A percentile compares a stretch with the other conserved stretches of the same genome.
Conservation (phyloP, 345 rosid species). For the Boechera stricta region DNA sequence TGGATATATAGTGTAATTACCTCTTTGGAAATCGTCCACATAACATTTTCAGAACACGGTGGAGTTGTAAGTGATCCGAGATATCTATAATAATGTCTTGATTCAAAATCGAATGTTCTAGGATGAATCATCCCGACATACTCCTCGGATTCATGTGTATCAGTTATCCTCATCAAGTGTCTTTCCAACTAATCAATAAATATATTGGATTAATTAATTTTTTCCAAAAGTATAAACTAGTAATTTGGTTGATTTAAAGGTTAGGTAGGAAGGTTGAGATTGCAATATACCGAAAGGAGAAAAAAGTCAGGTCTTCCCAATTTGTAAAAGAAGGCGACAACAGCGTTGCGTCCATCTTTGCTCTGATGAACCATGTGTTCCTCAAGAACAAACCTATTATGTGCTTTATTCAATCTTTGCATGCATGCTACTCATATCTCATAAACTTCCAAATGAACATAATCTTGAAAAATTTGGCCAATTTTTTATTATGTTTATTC, state of each 20-base stretch:
- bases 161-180: conserved; percentile 47
- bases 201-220: neutral
- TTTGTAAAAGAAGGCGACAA: conserved; percentile 58
- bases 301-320: conserved; percentile 61
- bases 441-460: neutral
- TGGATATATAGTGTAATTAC: conserved; percentile 38
- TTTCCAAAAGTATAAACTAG: neutral
- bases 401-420: neutral
- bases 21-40: conserved; percentile 74
- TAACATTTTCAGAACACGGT: conserved; percentile 79
- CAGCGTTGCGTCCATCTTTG: conserved; percentile 55
- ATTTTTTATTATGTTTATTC: neutral
- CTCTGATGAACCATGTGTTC: conserved; percentile 73
- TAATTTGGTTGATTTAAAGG: neutral
- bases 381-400: conserved; percentile 56
- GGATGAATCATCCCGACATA: conserved; percentile 60
- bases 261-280: neutral
- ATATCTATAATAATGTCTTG: conserved; percentile 74
- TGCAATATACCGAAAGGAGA: conserved; percentile 57
- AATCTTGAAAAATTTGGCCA: neutral
- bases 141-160: conserved; percentile 43
- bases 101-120: conserved; percentile 50
- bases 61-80: conserved; percentile 87
- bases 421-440: neutral
- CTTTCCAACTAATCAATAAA: conserved; percentile 49